Base-by-base conservation (phyloP, 345 rosid species). In the Eucalyptus rudis region DNA sequence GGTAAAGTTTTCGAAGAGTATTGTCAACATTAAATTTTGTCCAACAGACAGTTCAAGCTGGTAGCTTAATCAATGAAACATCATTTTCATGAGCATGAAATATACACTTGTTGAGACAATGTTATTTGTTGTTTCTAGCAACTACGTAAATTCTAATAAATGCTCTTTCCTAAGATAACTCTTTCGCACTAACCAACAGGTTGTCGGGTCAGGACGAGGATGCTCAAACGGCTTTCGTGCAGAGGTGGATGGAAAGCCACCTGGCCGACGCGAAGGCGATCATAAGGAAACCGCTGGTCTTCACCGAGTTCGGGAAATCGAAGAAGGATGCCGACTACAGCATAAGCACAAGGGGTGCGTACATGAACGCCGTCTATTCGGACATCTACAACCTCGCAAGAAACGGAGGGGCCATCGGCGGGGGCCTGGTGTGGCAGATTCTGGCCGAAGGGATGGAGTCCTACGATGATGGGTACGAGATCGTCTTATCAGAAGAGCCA, bases 341-440 rank as follows among this genome's bases (percentile, higher is more conserved):
- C 76, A 79, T 49, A 22, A 50, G 8, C 49, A 86, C 29, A 3
- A 90, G 93, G 68, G 93, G 92, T 27, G 71, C 90, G 25, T 92
- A 90, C 88, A 47, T 93, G 87, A 88, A 81, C 40, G 10, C 90
- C 24, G 71, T 93, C 27, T 94, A 92, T 54, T 31, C 16, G 6
- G 88, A 17, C 87, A 91, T 94, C 47, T 90, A 90, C 88, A 51
- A 40, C 24, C 68, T 91, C 2, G 93, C 93, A 4, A 91, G 84
- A 13, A 88, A 13, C 13, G 91, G 93, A 33, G 93, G 94, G 47
- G 85, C 90, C n/a, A 20, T 91, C 22, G 93, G 89, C 2, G 95
- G 94, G 5, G 94, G 93, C 40, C 54, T 94, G 93, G 90, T 94
- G 40, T 94, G 95, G 96, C 95, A 94, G 71, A 58, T 94, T 11